A percentile compares a stretch with the other conserved stretches of the same genome.
Conservation (phyloP, 176 grass and related monocot species). For the Oryza australiensis region DNA sequence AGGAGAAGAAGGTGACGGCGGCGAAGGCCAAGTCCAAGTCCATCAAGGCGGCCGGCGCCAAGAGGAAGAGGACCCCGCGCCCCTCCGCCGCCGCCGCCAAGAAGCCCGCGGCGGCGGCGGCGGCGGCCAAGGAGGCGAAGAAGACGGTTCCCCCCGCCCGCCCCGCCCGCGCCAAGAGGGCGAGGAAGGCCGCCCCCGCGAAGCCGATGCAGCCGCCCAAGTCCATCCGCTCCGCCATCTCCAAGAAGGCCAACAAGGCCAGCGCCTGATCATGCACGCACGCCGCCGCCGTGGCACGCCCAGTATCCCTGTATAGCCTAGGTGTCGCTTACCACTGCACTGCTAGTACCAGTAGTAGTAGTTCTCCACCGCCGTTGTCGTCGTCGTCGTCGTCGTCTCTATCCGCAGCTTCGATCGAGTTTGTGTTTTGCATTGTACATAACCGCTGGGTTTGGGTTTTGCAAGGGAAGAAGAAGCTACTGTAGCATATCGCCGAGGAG, state of each 20-base stretch:
- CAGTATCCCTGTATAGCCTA: neutral
- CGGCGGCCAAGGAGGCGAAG: constrained; percentile 41
- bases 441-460: neutral
- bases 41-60: neutral
- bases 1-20: constrained; percentile 27
- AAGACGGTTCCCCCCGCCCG: constrained; percentile 13
- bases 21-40: neutral
- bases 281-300: neutral
- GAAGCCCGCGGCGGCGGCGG: constrained; percentile 25
- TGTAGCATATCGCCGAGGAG: neutral
- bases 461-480: neutral
- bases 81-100: neutral
- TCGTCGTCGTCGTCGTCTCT: neutral
- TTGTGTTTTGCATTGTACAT: neutral
- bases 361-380: neutral
- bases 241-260: constrained; percentile 59
- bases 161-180: constrained; percentile 49
- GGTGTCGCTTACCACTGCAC: neutral
- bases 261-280: constrained; percentile 33
- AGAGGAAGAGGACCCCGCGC: constrained; percentile 40
- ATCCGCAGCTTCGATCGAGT: neutral
- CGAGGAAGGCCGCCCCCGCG: constrained; percentile 50
- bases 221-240: constrained; percentile 41
- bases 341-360: neutral
- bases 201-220: constrained; percentile 58